Base-by-base conservation (phyloP, 2,329 filamentous ascomycete species). In the Clonostachys solani region DNA sequence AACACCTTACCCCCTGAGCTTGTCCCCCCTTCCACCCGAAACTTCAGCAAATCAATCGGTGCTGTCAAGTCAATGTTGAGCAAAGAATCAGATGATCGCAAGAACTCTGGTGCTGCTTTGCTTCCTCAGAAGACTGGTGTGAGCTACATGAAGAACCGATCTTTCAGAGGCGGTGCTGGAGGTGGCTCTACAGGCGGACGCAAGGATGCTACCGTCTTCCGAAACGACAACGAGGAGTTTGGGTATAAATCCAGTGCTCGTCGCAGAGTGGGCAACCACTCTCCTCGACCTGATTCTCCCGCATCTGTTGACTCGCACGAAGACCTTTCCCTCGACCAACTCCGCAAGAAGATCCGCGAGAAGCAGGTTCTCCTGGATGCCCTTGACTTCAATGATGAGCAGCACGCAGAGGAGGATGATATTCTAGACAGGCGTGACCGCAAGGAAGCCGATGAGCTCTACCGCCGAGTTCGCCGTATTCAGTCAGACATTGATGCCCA, bases 101-200 rank as follows among this genome's bases (percentile, higher is more conserved):
- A 96, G 74, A 87, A 84, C 52, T 90, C 89, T 2, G 92, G 94
- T 5, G 92, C 92, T 9, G 87, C 92, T 57, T 73, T 99, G 51
- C 83, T 97, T 50, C 92, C 94, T 5, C 94, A 97, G 63, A 92
- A 90, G 69, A 97, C 94, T 12, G 94, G 94, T n/a, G 92, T 99
- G 16, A 97, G 92, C 69, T 97, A 97, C 60, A 79, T 97, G 58
- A 99, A 99, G 70, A 92, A 83, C 47, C 92, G 95, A 57, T 99
- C 94, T 1, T 95, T 99, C 75, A 83, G 85, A 48, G 81, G 83
- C 15, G 75, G 75, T 19, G 77, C 77, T 29, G 77, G 76, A 35
- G 78, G 78, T 3, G 69, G 77, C 43, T 74, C 74, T 41, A n/a
- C 36, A 38, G 72, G 72, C 41, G 80, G 80, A 36, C 87, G 92